These are phyloP conservation scores for Chlamydomonas reinhardtii DNA, from an alignment of 163 green algal genomes.

Conservation along the genomic window DNA sequence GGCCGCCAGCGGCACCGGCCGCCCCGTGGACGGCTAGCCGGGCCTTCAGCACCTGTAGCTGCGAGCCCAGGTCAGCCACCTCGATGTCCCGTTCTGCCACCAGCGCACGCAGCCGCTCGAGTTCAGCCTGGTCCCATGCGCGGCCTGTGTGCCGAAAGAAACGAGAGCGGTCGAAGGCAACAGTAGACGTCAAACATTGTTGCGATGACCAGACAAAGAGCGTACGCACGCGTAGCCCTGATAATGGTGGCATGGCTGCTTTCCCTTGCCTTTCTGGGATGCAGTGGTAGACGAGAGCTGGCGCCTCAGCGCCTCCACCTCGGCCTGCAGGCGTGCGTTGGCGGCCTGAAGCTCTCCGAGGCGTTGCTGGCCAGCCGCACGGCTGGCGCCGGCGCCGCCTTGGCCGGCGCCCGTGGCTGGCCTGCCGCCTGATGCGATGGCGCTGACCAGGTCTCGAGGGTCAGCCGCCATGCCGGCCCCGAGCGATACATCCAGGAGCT, in stretches of 20 bases:
- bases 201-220: too few species aligned
- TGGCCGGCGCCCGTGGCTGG: too few species aligned
- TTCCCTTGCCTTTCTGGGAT: background rate
- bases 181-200: too few species aligned
- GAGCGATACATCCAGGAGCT: background rate
- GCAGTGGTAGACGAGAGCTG: background rate
- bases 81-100: conserved; percentile 30
- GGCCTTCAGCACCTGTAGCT: conserved; percentile 8
- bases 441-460: background rate
- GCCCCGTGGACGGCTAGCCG: background rate
- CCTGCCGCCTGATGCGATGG: background rate
- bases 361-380: background rate
- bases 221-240: too few species aligned
- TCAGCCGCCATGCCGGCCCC: background rate
- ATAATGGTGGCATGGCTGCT: too few species aligned
- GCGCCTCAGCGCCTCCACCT: background rate
- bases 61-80: conserved; percentile 32
- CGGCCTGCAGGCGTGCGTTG: background rate
- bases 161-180: too few species aligned
- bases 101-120: conserved; percentile 21
- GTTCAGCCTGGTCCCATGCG: conserved; percentile 18
- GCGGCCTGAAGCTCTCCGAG: background rate
- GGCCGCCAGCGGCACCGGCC: too few species aligned
- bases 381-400: too few species aligned
- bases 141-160: background rate